Evolutionary conservation across 306 rosid species (phyloP).

Genomic region (cucumber (Cucumis sativus)): DNA sequence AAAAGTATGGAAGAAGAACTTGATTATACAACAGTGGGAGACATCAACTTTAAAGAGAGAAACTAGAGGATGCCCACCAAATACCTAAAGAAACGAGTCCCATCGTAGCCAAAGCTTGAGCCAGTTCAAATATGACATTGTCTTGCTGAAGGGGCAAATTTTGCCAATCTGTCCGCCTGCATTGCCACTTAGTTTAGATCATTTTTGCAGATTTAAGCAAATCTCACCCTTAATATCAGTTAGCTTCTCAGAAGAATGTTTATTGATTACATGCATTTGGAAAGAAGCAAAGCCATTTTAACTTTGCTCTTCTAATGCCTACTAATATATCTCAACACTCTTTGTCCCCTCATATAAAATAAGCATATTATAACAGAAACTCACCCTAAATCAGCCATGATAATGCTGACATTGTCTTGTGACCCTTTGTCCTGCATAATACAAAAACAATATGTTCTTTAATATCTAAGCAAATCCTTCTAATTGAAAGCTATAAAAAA

Average conservation of each 20-base stretch:
- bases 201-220: not conserved
- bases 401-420: slow-evolving; percentile 88
- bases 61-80: slow-evolving; percentile 4
- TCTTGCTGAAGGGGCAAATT: slow-evolving; percentile 2
- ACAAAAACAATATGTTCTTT: not conserved
- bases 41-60: slow-evolving; percentile 3
- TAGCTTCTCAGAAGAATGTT: not conserved
- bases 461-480: not conserved
- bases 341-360: not conserved
- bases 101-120: slow-evolving; percentile 3
- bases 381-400: slow-evolving; percentile 91
- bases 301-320: not conserved
- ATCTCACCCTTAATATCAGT: no score
- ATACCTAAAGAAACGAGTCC: slow-evolving; percentile 3
- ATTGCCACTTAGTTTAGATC: slow-evolving; percentile 1
- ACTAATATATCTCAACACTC: not conserved
- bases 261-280: not conserved
- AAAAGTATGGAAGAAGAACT: slow-evolving; percentile 12
- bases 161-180: slow-evolving; percentile 10
- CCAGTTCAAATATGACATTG: slow-evolving; percentile 5
- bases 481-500: not conserved
- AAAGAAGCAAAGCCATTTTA: not conserved
- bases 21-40: not conserved
- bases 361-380: not conserved
- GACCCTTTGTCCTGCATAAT: slow-evolving; percentile 53